phyloP scores from a whole-genome alignment of 495 filamentous ascomycete species.

The Acidomyces sp. region DNA sequence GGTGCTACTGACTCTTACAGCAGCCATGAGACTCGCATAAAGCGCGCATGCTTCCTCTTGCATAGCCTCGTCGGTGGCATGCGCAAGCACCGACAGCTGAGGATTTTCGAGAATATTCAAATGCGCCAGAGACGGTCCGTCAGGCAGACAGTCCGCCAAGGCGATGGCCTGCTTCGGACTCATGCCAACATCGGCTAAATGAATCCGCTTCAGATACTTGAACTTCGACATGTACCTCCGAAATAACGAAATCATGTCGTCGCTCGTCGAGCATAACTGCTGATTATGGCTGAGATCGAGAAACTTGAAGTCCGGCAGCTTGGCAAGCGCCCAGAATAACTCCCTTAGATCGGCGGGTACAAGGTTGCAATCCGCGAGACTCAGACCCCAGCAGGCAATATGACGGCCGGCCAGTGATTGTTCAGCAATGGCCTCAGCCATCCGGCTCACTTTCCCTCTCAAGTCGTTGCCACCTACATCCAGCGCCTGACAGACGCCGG shows the following conservation, averaged over 20 bases:
- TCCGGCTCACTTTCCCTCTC: conserved; percentile 50
- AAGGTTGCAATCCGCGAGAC: conserved; percentile 77
- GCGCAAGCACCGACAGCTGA: conserved; percentile 51
- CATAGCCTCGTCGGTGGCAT: conserved; percentile 45
- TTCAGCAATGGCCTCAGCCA: conserved; percentile 52
- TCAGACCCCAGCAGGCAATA: conserved; percentile 57
- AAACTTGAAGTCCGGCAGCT: conserved; percentile 66
- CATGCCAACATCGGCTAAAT: conserved; percentile 77
- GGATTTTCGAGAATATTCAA: conserved; percentile 80
- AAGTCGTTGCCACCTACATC: conserved; percentile 90
- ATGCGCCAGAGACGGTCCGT: conserved; percentile 70
- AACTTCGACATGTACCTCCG: conserved; percentile 76
- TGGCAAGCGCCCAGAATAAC: conserved; percentile 60
- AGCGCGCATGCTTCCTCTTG: conserved; percentile 91
- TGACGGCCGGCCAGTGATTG: conserved; percentile 46
- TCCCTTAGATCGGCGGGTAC: conserved; percentile 54
- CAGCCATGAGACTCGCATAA: conserved; percentile 82
- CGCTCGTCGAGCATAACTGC: conserved; percentile 49
- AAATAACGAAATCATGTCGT: conserved; percentile 57
- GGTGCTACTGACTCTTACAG: conserved; percentile 67
- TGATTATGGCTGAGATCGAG: conserved; percentile 86
- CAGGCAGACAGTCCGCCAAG: conserved; percentile 77
- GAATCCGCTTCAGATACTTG: conserved; percentile 66
- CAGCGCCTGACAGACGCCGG: conserved; percentile 69
- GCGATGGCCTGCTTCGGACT: conserved; percentile 78